Percentiles rank a stretch among this genome's conserved stretches.
These are phyloP conservation scores for Pythium diclinum DNA, from an alignment of 352 stramenopile genomes.

Conservation along the genomic window DNA sequence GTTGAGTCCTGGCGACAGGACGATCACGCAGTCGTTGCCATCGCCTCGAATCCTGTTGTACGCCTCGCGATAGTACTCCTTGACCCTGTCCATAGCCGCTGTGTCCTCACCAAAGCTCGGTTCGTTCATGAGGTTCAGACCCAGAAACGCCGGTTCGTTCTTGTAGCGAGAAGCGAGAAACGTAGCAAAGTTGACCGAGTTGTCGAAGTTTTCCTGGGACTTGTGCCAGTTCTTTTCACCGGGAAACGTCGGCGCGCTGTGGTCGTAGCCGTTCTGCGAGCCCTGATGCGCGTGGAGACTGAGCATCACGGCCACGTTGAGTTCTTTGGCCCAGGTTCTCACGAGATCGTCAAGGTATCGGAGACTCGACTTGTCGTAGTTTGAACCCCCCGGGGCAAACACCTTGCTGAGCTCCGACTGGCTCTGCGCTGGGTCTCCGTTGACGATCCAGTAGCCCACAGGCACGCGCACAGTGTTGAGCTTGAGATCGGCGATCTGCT, in stretches of 20 bases:
- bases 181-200: conserved; percentile 35
- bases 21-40: conserved; percentile 46
- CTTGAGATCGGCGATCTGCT: conserved; percentile 32
- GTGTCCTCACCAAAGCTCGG: conserved; percentile 24
- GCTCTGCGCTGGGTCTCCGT: conserved; percentile 16
- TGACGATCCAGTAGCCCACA: conserved; percentile 58
- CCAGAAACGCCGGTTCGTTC: conserved; percentile 45
- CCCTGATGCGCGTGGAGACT: conserved; percentile 53
- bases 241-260: conserved; percentile 32
- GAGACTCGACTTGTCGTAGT: conserved; percentile 7
- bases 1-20: conserved; percentile 36
- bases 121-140: conserved; percentile 59
- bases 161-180: conserved; percentile 50
- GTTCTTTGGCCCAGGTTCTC: conserved; percentile 43
- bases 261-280: conserved; percentile 60
- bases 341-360: conserved; percentile 52
- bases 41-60: conserved; percentile 39
- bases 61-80: conserved; percentile 38
- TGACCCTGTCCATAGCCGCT: conserved; percentile 12
- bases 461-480: conserved; percentile 36
- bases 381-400: conserved; percentile 28
- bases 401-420: conserved; percentile 6
- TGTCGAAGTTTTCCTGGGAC: conserved; percentile 28
- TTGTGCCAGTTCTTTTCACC: conserved; percentile 28
- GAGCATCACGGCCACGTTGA: conserved; percentile 56